Evolutionary conservation across 1,284 basidiomycete species (phyloP).

Genomic region (Gomphus bonarii): DNA sequence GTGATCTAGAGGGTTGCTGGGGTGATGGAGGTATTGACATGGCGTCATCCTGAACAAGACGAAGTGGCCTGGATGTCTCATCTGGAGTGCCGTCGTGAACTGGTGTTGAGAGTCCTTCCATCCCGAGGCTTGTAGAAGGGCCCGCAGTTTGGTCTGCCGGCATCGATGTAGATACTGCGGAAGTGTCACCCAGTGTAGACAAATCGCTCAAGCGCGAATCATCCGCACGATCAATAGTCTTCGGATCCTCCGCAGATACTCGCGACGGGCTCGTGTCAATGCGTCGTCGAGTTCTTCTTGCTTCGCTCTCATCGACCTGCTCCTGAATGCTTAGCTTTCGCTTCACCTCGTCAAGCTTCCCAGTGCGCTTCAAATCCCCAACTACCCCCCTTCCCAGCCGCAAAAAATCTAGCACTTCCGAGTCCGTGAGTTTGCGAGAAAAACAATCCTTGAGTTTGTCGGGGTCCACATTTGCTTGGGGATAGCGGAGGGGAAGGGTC

Average conservation of each 20-base stretch:
- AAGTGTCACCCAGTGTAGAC: not conserved
- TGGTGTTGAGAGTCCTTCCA: not conserved
- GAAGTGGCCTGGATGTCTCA: not conserved
- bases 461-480: not conserved
- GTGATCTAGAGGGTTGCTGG: not conserved
- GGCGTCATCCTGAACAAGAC: not conserved
- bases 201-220: not conserved
- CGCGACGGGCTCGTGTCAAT: not conserved
- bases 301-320: not conserved
- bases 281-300: not conserved
- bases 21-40: not conserved
- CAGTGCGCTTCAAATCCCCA: not conserved
- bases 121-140: not conserved
- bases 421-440: not conserved
- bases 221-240: not conserved
- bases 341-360: conserved; percentile 1
- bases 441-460: not conserved
- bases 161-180: not conserved
- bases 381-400: not conserved
- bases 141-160: not conserved
- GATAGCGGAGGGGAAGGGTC: not conserved
- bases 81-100: not conserved
- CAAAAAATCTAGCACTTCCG: not conserved
- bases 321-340: not conserved
- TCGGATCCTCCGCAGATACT: not conserved